Evolutionary conservation across 495 filamentous ascomycete genomes (phyloP).

Genomic region (Penicillium pulvis): DNA sequence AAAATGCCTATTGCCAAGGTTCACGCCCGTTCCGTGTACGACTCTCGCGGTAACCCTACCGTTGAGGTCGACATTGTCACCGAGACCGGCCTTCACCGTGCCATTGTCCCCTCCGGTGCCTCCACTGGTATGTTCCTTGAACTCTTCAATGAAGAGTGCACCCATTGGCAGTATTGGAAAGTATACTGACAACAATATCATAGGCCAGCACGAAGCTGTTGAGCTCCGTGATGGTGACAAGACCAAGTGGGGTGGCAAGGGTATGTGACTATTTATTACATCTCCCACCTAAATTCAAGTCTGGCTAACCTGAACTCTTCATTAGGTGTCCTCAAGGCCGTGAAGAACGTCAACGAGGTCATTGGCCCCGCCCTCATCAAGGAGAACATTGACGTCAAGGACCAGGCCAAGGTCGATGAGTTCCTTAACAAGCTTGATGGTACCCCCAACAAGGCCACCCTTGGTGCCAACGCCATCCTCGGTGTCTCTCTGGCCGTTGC

Average conservation of each 20-base stretch:
- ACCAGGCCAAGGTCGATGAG: slow-evolving; percentile 88
- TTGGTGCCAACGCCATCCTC: slow-evolving; percentile 98
- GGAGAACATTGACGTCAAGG: slow-evolving; percentile 92
- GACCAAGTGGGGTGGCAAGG: slow-evolving; percentile 94
- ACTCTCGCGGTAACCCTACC: slow-evolving; percentile 98
- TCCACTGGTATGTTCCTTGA: slow-evolving; percentile 72
- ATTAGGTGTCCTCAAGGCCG: slow-evolving; percentile 83
- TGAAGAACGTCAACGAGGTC: slow-evolving; percentile 90
- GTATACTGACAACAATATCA: slow-evolving; percentile 1
- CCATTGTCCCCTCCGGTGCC: slow-evolving; percentile 97
- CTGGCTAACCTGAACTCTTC: slow-evolving; percentile 17
- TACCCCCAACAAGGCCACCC: slow-evolving; percentile 94
- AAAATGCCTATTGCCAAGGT: slow-evolving; percentile 97
- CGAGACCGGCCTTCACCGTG: slow-evolving; percentile 94
- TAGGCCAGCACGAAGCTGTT: slow-evolving; percentile 95
- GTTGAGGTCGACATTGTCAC: slow-evolving; percentile 96
- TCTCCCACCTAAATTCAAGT: neutral
- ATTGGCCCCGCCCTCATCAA: slow-evolving; percentile 93
- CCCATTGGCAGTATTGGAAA: neutral
- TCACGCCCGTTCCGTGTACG: slow-evolving; percentile 98
- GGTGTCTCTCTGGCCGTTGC: slow-evolving; percentile 95
- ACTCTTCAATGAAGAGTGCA: neutral
- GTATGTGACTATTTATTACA: slow-evolving; percentile 38
- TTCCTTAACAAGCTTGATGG: slow-evolving; percentile 97
- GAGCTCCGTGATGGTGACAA: slow-evolving; percentile 99